Base-by-base conservation (phyloP, 2,329 filamentous ascomycete species). In the Fusarium floridanum region DNA sequence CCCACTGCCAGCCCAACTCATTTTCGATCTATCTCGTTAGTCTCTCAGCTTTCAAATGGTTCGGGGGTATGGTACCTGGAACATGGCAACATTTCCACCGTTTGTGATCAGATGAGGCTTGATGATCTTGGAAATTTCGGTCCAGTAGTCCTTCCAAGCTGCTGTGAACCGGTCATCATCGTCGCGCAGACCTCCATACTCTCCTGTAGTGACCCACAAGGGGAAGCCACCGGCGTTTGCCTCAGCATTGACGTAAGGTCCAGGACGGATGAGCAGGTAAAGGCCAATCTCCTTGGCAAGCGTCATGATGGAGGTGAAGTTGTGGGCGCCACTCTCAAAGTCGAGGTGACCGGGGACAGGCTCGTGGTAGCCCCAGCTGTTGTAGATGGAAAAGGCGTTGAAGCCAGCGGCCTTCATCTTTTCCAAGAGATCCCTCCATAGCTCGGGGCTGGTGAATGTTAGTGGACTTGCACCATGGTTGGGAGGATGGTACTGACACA, bases 191-290 rank as follows among this genome's bases (percentile, higher is more conserved):
- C 79, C 76, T 3, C 90, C 89, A 60, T 90, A 89, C 29, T 84
- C 89, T 50, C 90, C 90, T 1, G 90, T 91, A 0, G 90, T 91
- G 7, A 90, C 79, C 89, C 90, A 92, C 1, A 90, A 82, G 0
- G 91, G 89, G 66, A 91, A 89, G 0, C 91, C 91, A 36, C 91
- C 91, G 1, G 87, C 89, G 71, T 88, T 91, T 4, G 89, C 85
- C 77, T 92, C 91, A 1, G 90, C 91, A 71, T 92, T 92, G 67
- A 91, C 86, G 66, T 92, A 92, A 0, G 90, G 90, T 0, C 90
- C 90, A 0, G 90, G 89, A 0, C 90, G 84, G 27, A 79, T 72
- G 1, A 88, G 82, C 3, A 87, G 79, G 16, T 86, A 81, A 36
- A 88, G 74, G 0, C 85, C 86, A 61, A 85, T 81, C 57, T 88